phyloP scores from a whole-genome alignment of 225 moss, liverwort and hornwort species.

The Antitrichia curtipendula region DNA sequence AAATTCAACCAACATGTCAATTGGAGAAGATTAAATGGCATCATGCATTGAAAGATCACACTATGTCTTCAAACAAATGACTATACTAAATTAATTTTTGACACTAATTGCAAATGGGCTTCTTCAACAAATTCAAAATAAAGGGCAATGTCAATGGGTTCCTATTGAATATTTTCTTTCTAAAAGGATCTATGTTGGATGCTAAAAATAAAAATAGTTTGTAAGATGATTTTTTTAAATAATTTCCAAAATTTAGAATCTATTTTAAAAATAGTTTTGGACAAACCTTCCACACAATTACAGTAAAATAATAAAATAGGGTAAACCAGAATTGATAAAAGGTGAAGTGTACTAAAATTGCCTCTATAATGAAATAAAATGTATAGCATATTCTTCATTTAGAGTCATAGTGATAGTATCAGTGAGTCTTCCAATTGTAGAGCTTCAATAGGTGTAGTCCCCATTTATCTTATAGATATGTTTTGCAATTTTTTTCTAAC shows the following conservation, averaged over 20 bases:
- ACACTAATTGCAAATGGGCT: not conserved
- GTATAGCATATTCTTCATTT: not conserved
- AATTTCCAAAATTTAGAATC: not conserved
- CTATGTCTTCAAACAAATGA: not conserved
- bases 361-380: not conserved
- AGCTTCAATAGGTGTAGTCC: not conserved
- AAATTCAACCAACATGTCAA: not conserved
- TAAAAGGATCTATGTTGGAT: not conserved
- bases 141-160: not conserved
- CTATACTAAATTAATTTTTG: not conserved
- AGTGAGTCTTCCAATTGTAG: not conserved
- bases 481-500: not conserved
- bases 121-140: not conserved
- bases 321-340: no score
- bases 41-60: not conserved
- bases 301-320: accelerated
- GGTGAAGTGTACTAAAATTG: not conserved
- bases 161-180: not conserved
- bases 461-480: not conserved
- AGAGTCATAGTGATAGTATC: not conserved
- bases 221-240: not conserved
- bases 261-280: no score
- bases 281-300: not conserved
- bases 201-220: not conserved
- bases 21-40: not conserved